phyloP scores from a whole-genome alignment of 257 asterid genomes.

The Solanum raphanifolium region DNA sequence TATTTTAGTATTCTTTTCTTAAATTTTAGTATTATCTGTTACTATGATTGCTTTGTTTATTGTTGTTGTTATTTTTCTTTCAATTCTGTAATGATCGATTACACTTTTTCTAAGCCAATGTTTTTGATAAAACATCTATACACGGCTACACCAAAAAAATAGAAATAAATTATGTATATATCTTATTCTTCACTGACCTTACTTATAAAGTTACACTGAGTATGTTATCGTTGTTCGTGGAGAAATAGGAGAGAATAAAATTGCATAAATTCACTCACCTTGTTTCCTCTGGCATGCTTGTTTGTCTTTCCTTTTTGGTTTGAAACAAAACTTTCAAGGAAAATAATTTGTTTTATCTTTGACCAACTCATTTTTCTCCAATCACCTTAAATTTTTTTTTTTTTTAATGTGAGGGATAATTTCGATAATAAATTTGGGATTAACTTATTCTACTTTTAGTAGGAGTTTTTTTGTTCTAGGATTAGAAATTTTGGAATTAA shows the following conservation, averaged over 20 bases:
- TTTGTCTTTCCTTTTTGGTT: not conserved
- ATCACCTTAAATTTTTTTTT: too few relatives aligned
- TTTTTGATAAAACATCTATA: too few relatives aligned
- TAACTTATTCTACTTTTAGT: too few relatives aligned
- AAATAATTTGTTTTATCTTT: not conserved
- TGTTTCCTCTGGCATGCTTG: not conserved
- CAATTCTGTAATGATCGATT: too few relatives aligned
- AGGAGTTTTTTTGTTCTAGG: too few relatives aligned
- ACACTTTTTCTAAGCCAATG: not conserved
- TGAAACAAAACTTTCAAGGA: not conserved
- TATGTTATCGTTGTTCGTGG: fast-evolving
- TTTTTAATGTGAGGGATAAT: too few relatives aligned
- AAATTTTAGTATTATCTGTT: not conserved
- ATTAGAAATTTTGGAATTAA: too few relatives aligned
- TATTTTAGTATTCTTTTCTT: not conserved
- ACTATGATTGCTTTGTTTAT: not conserved
- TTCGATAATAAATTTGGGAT: too few relatives aligned
- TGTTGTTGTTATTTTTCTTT: not conserved
- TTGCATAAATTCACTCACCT: not conserved
- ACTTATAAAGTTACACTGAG: too few relatives aligned
- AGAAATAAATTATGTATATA: too few relatives aligned
- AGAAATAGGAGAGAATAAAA: not conserved
- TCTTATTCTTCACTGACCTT: too few relatives aligned
- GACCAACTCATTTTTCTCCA: not conserved
- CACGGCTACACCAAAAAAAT: too few relatives aligned